A percentile compares a stretch with the other conserved stretches of the same genome.
These are phyloP conservation scores for Barnettozyma botsteinii DNA, from an alignment of 805 yeast species.

Conservation along the genomic window DNA sequence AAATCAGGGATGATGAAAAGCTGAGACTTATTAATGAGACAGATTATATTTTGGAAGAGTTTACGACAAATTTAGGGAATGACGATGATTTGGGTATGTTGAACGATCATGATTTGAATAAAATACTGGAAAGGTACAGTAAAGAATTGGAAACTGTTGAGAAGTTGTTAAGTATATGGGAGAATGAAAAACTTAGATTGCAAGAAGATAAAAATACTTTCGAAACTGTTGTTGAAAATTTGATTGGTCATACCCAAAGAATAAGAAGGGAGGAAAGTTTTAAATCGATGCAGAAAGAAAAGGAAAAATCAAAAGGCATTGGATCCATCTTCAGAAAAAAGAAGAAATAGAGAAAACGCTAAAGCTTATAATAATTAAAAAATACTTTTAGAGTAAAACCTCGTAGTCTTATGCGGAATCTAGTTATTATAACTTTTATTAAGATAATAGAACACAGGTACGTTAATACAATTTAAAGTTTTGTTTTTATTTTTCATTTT, in stretches of 20 bases:
- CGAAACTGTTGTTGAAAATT: slow-evolving; percentile 82
- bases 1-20: slow-evolving; percentile 30
- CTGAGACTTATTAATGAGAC: slow-evolving; percentile 22
- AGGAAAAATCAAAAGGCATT: slow-evolving; percentile 16
- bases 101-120: slow-evolving; percentile 31
- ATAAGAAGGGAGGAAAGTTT: slow-evolving; percentile 48
- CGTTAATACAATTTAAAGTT: too few relatives aligned
- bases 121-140: slow-evolving; percentile 31
- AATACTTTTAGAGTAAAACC: too few relatives aligned
- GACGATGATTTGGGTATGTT: slow-evolving; percentile 22
- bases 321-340: slow-evolving; percentile 9
- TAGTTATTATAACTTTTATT: too few relatives aligned
- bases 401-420: too few relatives aligned
- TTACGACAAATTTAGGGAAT: slow-evolving; percentile 10
- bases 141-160: slow-evolving; percentile 34
- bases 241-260: slow-evolving; percentile 87
- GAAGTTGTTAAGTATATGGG: slow-evolving; percentile 44
- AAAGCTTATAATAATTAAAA: too few relatives aligned
- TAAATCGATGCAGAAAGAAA: slow-evolving; percentile 29
- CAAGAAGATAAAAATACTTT: slow-evolving; percentile 66
- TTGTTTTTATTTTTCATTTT: too few relatives aligned
- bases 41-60: slow-evolving; percentile 16
- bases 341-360: slow-evolving; percentile 7
- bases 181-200: slow-evolving; percentile 41
- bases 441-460: background rate